These are phyloP conservation scores for Dictyostelium firmibasis DNA, from an alignment of 78 protist genomes.

Conservation along the genomic window DNA sequence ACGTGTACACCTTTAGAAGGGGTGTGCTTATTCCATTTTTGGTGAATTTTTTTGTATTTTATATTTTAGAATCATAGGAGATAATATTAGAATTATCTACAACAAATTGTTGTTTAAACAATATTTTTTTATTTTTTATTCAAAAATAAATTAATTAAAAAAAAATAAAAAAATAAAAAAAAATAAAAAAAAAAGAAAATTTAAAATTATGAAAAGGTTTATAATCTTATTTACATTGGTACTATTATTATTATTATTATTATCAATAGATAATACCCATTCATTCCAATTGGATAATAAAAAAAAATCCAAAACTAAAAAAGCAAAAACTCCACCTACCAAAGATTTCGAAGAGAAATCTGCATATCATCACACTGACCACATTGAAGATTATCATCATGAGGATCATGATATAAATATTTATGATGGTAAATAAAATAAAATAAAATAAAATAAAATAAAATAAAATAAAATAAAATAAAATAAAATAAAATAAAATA, in stretches of 20 bases:
- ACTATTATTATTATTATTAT: neutral
- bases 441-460: neutral
- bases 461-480: neutral
- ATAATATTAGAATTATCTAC: neutral
- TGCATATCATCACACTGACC: neutral
- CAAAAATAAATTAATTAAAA: neutral
- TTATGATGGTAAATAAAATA: neutral
- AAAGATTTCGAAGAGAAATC: constrained; percentile 5
- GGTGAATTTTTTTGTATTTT: neutral
- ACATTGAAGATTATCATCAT: constrained; percentile 19
- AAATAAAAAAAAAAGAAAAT: neutral
- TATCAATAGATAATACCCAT: neutral
- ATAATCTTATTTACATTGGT: neutral
- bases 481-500: too few relatives aligned
- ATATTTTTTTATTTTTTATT: neutral
- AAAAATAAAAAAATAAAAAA: neutral
- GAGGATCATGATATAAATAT: constrained; percentile 4
- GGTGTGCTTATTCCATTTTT: neutral
- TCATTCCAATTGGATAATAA: neutral
- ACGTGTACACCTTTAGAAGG: neutral
- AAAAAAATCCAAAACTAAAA: neutral
- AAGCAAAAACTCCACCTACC: neutral
- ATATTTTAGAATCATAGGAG: neutral
- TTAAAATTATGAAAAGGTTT: neutral
- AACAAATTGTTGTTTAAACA: too few relatives aligned